Base-by-base conservation (phyloP, 805 yeast species). In the Metschnikowia amazonensis region DNA sequence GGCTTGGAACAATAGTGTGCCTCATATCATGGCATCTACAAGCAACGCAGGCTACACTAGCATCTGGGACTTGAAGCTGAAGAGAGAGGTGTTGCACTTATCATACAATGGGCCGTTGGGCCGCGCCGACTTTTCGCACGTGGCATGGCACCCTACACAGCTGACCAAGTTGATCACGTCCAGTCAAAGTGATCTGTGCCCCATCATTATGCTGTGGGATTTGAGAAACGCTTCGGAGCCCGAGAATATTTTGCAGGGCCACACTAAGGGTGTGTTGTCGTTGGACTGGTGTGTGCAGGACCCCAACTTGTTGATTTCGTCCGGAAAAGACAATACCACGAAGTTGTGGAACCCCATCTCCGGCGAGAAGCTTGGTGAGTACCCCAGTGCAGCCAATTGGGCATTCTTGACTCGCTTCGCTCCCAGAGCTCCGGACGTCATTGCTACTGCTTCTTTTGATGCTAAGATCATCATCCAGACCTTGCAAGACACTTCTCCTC, bases 321-420 rank as follows among this genome's bases (percentile, higher is more conserved):
- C 92, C 62, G 97, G 97, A 48, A 86, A 88, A 59, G 99, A 94
- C 66, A 89, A 89, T 63, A 71, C 88, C 27, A 88, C 95, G 4
- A 68, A 82, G 51, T 70, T 94, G 56, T 94, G 99, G 99, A 89
- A 94, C 64, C 97, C 97, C 23, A 68, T 79, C 44, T 67, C 77
- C 17, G 95, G 90, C 38, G 71, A 70, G 46, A 77, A 80, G 58
- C 69, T 92, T 52, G 95, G 94, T 4, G 86, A 88, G 60, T 94
- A 87, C 64, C 97, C 98, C 44, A 79, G 95, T 10, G 79, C 95
- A 29, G 86, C 95, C 30, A 90, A 89, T 65, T 94, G 99, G 99
- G 83, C 87, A 11, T 94, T 89, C 69, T 82, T 88, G 67, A 79
- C 96, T 10, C 77, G 77, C 56, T 94, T 90, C 72, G 95, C 96